Evolutionary conservation across 2,329 filamentous ascomycete species (phyloP).

Genomic region (Cadophora gregata): DNA sequence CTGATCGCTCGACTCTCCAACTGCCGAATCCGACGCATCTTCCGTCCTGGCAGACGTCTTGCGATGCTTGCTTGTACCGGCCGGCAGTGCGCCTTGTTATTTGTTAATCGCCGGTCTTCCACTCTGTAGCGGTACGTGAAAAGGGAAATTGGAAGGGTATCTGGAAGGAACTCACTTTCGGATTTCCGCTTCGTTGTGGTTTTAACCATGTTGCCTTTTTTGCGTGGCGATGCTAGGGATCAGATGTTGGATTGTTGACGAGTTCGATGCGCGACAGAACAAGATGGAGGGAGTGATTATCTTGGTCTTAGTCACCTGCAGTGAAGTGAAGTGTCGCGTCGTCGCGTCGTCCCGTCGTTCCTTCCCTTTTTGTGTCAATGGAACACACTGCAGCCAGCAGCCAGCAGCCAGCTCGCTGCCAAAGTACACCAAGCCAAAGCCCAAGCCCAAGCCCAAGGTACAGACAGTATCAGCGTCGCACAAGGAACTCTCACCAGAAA

Average conservation of each 20-base stretch:
- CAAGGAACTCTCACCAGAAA: too few relatives aligned
- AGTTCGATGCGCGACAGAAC: not conserved
- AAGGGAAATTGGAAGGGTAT: not conserved
- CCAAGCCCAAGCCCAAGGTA: too few relatives aligned
- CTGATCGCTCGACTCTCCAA: slow-evolving; percentile 24
- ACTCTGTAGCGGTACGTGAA: not conserved
- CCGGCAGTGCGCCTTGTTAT: slow-evolving; percentile 30
- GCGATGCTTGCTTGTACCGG: slow-evolving; percentile 31
- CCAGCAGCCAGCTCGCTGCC: too few relatives aligned
- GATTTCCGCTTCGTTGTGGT: slow-evolving; percentile 32
- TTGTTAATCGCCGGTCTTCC: slow-evolving; percentile 19
- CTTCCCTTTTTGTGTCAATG: not conserved
- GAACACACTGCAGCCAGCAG: not conserved
- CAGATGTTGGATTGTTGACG: not conserved
- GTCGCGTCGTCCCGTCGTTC: not conserved
- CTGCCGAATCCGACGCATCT: slow-evolving; percentile 22
- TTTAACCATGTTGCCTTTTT: slow-evolving; percentile 21
- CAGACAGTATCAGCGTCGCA: too few relatives aligned
- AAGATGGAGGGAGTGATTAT: not conserved
- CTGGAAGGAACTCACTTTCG: slow-evolving; percentile 30
- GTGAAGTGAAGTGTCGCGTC: too few relatives aligned
- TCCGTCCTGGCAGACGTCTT: slow-evolving; percentile 20
- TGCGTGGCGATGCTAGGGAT: not conserved
- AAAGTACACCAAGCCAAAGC: too few relatives aligned
- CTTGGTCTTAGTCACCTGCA: not conserved